These are phyloP conservation scores for Diaporthe aspalathi DNA, from an alignment of 2,329 filamentous ascomycete species.

Conservation along the genomic window DNA sequence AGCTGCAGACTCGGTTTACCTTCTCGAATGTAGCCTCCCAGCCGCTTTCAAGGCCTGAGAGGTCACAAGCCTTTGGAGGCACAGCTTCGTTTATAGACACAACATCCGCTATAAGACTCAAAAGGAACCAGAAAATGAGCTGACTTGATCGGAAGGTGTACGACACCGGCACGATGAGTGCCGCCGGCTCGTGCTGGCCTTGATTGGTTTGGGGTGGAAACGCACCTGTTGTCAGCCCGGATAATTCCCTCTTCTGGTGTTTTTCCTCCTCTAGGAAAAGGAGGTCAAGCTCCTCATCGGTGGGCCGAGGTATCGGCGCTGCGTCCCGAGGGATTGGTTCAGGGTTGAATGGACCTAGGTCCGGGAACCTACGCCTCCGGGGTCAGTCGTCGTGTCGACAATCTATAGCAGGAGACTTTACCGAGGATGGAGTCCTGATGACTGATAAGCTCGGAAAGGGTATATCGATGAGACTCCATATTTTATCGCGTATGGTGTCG, in stretches of 20 bases:
- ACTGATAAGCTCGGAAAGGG: background rate
- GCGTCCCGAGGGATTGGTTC: background rate
- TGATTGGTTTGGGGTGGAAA: too few species aligned
- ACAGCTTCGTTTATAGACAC: background rate
- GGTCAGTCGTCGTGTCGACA: background rate
- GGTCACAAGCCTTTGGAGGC: background rate
- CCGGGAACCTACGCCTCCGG: background rate
- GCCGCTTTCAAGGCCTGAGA: background rate
- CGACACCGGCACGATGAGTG: background rate
- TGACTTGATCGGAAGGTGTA: background rate
- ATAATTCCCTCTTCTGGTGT: background rate
- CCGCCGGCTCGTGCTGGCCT: background rate
- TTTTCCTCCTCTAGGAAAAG: slow-evolving; percentile 3
- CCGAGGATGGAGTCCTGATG: slow-evolving; percentile 13
- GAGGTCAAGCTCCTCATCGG: slow-evolving; percentile 2
- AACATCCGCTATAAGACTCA: background rate
- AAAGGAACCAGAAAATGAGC: background rate
- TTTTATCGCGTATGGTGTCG: background rate
- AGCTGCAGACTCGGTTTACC: background rate
- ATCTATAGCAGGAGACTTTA: background rate
- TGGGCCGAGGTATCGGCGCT: background rate
- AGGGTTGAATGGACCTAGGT: background rate
- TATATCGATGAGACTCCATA: background rate
- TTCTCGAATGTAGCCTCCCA: slow-evolving; percentile 9
- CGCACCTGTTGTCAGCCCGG: background rate